Evolutionary conservation across 805 yeast species (phyloP).

Genomic region (Scheffersomyces lignosus): DNA sequence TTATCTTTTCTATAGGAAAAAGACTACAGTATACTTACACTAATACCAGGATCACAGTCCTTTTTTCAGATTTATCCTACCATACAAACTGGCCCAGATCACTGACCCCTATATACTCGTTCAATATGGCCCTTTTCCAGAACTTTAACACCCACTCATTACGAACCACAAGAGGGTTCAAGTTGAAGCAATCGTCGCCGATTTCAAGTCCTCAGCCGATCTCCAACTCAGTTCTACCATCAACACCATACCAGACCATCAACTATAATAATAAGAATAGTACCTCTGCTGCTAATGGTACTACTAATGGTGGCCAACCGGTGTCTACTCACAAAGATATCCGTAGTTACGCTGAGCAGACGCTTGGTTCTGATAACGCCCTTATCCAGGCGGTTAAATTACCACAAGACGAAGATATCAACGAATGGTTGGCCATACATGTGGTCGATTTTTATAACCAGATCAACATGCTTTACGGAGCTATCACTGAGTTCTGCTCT

Average conservation of each 20-base stretch:
- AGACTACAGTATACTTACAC: too few relatives aligned
- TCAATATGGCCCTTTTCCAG: slow-evolving; percentile 41
- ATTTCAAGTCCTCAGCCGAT: slow-evolving; percentile 41
- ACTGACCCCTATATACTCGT: too few relatives aligned
- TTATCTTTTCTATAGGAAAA: too few relatives aligned
- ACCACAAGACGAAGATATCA: slow-evolving; percentile 87
- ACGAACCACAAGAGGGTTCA: slow-evolving; percentile 44
- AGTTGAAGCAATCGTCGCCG: slow-evolving; percentile 39
- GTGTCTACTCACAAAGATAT: slow-evolving; percentile 68
- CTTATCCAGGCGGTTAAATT: slow-evolving; percentile 89
- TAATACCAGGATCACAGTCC: too few relatives aligned
- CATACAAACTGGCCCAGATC: too few relatives aligned
- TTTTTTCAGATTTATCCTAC: too few relatives aligned
- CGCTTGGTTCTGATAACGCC: slow-evolving; percentile 89
- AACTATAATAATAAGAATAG: slow-evolving; percentile 15
- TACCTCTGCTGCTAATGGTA: slow-evolving; percentile 5
- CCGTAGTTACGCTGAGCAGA: slow-evolving; percentile 88
- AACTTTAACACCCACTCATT: slow-evolving; percentile 46
- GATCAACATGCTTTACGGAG: slow-evolving; percentile 92
- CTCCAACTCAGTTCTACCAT: slow-evolving; percentile 34
- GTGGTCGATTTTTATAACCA: slow-evolving; percentile 97
- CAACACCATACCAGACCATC: slow-evolving; percentile 31
- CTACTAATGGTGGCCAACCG: slow-evolving; percentile 21
- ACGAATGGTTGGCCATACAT: slow-evolving; percentile 96
- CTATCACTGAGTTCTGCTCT: slow-evolving; percentile 94